phyloP scores from a whole-genome alignment of 345 rosid species.

The Heritiera fomes region DNA sequence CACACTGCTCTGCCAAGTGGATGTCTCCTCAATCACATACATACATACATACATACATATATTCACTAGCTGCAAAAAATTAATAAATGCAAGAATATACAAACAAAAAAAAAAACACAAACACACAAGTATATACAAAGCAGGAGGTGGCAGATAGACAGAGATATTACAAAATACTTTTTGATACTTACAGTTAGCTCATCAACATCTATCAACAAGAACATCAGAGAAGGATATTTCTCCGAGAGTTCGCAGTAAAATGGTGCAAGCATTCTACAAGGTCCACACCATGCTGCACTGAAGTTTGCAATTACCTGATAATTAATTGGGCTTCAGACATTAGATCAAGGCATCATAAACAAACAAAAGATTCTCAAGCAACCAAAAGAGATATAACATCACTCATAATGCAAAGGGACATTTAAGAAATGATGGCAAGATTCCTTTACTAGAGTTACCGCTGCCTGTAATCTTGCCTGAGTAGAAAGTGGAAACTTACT shows the following conservation, averaged over 20 bases:
- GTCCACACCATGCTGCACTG: slow-evolving; percentile 92
- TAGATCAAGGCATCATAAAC: slow-evolving; percentile 4
- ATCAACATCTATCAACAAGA: slow-evolving; percentile 78
- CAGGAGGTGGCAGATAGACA: neutral
- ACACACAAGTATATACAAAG: neutral
- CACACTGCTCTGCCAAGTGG: neutral
- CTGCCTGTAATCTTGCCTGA: neutral
- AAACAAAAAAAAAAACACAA: neutral
- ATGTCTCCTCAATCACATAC: neutral
- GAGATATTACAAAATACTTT: neutral
- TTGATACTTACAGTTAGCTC: slow-evolving; percentile 63
- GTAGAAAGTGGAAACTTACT: slow-evolving; percentile 38
- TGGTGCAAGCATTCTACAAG: slow-evolving; percentile 73
- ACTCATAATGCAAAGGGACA: neutral
- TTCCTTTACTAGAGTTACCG: neutral
- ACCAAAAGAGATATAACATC: neutral
- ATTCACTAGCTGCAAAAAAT: neutral
- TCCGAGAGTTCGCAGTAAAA: slow-evolving; percentile 65
- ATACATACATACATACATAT: no score
- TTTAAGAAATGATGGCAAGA: slow-evolving; percentile 4
- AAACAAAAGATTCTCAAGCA: slow-evolving; percentile 26
- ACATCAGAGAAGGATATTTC: slow-evolving; percentile 66
- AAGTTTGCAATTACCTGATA: slow-evolving; percentile 79
- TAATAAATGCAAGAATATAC: neutral
- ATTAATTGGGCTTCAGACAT: slow-evolving; percentile 1